These are phyloP conservation scores for Cryphonectria naterciae DNA, from an alignment of 2,329 filamentous ascomycete genomes.

Conservation along the genomic window DNA sequence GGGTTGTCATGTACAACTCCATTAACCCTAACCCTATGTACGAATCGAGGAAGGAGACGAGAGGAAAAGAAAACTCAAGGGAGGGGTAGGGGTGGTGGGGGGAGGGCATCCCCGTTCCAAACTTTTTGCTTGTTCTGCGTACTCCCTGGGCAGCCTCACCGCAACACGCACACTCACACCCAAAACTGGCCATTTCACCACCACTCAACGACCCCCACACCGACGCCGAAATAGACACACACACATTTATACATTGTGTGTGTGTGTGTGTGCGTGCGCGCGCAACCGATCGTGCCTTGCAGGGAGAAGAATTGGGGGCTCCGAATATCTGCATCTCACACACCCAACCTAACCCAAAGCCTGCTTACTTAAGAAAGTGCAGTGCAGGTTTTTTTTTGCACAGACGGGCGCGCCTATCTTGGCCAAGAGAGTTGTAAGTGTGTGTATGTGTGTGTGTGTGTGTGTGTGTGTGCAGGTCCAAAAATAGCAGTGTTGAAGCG, in stretches of 20 bases:
- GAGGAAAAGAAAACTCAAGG: too few relatives aligned
- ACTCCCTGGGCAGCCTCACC: background rate
- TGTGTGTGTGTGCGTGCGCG: background rate
- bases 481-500: background rate
- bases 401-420: background rate
- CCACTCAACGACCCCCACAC: background rate
- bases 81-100: too few relatives aligned
- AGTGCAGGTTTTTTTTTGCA: background rate
- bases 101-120: background rate
- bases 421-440: background rate
- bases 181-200: background rate
- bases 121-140: background rate
- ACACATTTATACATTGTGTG: background rate
- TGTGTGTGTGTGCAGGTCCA: background rate
- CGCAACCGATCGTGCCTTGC: background rate
- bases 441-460: background rate
- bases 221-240: background rate
- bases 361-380: background rate
- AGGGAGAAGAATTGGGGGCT: conserved; percentile 4
- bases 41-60: too few relatives aligned
- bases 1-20: too few relatives aligned
- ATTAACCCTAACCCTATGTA: background rate
- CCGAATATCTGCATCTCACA: background rate
- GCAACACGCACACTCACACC: background rate
- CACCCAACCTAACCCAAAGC: background rate